These are phyloP conservation scores for Candida golubevii DNA, from an alignment of 805 yeast genomes.

Conservation along the genomic window DNA sequence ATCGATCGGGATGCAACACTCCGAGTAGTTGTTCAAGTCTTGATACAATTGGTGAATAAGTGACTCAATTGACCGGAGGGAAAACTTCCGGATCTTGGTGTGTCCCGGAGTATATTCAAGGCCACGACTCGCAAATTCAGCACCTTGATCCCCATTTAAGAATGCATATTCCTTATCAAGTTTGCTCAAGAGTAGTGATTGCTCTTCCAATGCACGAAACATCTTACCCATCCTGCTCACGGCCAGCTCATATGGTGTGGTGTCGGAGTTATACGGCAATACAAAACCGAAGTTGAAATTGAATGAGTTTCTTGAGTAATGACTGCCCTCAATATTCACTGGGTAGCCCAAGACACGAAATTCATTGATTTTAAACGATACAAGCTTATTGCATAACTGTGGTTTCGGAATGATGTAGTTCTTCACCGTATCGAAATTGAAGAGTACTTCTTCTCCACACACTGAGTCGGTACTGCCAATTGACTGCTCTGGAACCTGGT, in stretches of 20 bases:
- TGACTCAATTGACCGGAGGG: slow-evolving; percentile 54
- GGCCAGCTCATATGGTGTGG: slow-evolving; percentile 82
- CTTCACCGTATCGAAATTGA: slow-evolving; percentile 80
- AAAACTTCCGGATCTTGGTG: slow-evolving; percentile 29
- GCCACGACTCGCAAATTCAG: slow-evolving; percentile 4
- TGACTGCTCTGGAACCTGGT: slow-evolving; percentile 83
- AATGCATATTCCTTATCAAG: slow-evolving; percentile 38
- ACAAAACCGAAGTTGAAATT: slow-evolving; percentile 92
- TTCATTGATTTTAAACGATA: slow-evolving; percentile 66
- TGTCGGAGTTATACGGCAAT: slow-evolving; percentile 74
- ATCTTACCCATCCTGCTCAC: slow-evolving; percentile 79
- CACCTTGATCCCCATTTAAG: slow-evolving; percentile 20
- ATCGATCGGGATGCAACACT: slow-evolving; percentile 91
- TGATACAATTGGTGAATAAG: slow-evolving; percentile 87
- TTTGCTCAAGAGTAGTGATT: slow-evolving; percentile 66
- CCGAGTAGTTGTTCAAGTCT: slow-evolving; percentile 92
- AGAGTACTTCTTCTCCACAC: slow-evolving; percentile 26
- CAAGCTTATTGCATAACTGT: slow-evolving; percentile 75
- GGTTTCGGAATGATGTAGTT: slow-evolving; percentile 94
- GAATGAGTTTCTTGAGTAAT: slow-evolving; percentile 87
- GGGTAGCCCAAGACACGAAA: slow-evolving; percentile 85
- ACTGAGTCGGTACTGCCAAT: slow-evolving; percentile 24
- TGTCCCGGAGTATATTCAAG: slow-evolving; percentile 32
- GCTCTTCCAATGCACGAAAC: slow-evolving; percentile 90
- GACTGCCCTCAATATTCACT: slow-evolving; percentile 67